Base-by-base conservation (phyloP, 345 rosid species). In the Rhizophora mangle region DNA sequence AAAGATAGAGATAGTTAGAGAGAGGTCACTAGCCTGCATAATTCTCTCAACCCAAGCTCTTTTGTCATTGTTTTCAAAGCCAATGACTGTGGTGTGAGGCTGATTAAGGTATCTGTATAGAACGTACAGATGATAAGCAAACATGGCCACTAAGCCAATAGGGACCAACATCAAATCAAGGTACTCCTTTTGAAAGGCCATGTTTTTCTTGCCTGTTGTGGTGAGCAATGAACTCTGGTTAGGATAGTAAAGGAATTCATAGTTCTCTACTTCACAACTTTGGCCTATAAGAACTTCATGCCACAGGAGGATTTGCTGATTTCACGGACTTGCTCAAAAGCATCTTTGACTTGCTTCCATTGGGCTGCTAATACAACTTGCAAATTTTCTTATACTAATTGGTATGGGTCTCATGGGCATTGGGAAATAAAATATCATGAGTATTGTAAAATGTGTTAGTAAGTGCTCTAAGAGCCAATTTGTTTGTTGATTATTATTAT, bases 81-180 rank as follows among this genome's bases (percentile, higher is more conserved):
- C 97, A 43, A 84, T 71, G 43, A 82, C 74, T 2, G 96, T 89
- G 18, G 87, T 86, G 78, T 85, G 80, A 21, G 96, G 96, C 20
- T 66, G 82, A 52, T 85, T 64, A 16, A 81, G 82, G 77, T 84
- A 83, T 75, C 86, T 75, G 73, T 89, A 81, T 6, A 92, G 85
- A 71, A 85, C 87, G 80, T 65, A 53, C 20, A 89, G 83, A 70
- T 92, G 92, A 71, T 87, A 89, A 1, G 69, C 68, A 6, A 92
- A 73, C 87, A 89, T 75, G 78, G 87, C 72, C 68, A 75, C 31
- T 59, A 92, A 68, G 6, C 91, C 92, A 18, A 64, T 21, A n/a
- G 94, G 96, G 66, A 87, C 94, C 71, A 89, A 74, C 49, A 85
- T 54, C 80, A 92, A 58, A 86, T 89, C 98, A 73, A 92, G 86